Percentiles rank a stretch among this genome's conserved stretches.
phyloP scores from a whole-genome alignment of 176 grass and related monocot genomes.

The Oryza longistaminata region DNA sequence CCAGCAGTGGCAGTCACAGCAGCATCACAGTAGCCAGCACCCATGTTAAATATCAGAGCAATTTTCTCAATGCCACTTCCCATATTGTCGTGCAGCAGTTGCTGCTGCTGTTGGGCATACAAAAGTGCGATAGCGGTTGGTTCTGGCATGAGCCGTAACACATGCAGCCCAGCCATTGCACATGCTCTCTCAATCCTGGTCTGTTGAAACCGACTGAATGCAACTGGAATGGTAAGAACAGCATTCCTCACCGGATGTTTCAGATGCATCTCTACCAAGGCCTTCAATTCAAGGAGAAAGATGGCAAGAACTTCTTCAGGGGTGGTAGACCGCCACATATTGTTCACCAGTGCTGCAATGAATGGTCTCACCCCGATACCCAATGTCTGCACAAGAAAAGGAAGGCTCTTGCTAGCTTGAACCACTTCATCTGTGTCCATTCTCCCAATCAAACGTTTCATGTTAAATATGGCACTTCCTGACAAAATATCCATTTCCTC shows the following conservation, averaged over 20 bases:
- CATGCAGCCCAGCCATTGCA: conserved; percentile 68
- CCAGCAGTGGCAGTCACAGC: conserved; percentile 66
- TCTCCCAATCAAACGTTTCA: conserved; percentile 67
- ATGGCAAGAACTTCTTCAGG: conserved; percentile 79
- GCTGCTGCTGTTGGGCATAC: conserved; percentile 71
- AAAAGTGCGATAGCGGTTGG: conserved; percentile 62
- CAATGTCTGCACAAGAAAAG: conserved; percentile 73
- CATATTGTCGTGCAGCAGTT: conserved; percentile 57
- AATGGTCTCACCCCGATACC: conserved; percentile 65
- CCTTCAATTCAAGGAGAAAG: conserved; percentile 62
- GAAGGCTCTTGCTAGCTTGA: conserved; percentile 67
- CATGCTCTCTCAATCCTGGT: conserved; percentile 72
- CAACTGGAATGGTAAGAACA: conserved; percentile 68
- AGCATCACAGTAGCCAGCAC: conserved; percentile 67
- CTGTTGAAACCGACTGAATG: conserved; percentile 70
- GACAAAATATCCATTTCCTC: conserved; percentile 70
- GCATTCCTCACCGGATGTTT: conserved; percentile 56
- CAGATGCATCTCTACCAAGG: conserved; percentile 68
- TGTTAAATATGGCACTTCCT: conserved; percentile 79
- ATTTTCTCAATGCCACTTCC: conserved; percentile 70
- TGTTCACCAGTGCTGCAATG: conserved; percentile 73
- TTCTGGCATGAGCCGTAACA: conserved; percentile 68
- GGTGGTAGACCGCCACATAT: conserved; percentile 67
- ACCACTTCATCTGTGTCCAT: conserved; percentile 74
- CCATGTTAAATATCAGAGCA: conserved; percentile 75